Evolutionary conservation across 2,329 filamentous ascomycete species (phyloP).

Genomic region (Thielaviopsis populi): DNA sequence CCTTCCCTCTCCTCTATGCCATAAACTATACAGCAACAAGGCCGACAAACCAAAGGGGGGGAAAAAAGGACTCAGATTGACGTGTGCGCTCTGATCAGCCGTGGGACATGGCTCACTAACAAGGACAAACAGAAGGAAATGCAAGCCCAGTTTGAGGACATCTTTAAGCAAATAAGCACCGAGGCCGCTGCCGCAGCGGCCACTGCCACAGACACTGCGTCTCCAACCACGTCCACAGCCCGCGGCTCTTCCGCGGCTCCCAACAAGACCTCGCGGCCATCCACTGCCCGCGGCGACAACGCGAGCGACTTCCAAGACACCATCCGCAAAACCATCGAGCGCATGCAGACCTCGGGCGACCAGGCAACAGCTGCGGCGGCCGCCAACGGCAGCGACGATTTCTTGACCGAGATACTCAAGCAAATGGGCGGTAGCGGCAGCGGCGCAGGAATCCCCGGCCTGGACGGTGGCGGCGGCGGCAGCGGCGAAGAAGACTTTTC

Average conservation of each 20-base stretch:
- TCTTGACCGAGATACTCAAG: conserved; percentile 84
- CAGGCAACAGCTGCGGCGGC: conserved; percentile 67
- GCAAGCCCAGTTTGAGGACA: conserved; percentile 61
- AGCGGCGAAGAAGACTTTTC: conserved; percentile 71
- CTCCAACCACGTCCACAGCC: conserved; percentile 18
- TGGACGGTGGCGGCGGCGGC: conserved; percentile 27
- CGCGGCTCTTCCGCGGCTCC: conserved; percentile 21
- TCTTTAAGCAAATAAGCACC: conserved; percentile 53
- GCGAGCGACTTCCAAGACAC: conserved; percentile 75
- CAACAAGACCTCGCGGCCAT: conserved; percentile 27
- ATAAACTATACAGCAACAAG: neutral
- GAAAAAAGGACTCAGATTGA: neutral
- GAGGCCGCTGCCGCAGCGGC: conserved; percentile 23
- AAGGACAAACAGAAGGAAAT: conserved; percentile 27
- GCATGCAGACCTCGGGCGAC: conserved; percentile 80
- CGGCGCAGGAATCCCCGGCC: conserved; percentile 27
- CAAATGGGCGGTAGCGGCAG: conserved; percentile 56
- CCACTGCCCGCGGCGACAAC: conserved; percentile 25
- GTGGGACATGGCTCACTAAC: neutral
- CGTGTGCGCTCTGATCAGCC: neutral
- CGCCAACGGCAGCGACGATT: conserved; percentile 53
- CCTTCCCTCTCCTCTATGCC: neutral
- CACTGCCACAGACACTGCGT: conserved; percentile 19
- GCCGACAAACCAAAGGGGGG: neutral
- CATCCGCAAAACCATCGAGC: conserved; percentile 85